Conservation (phyloP, 495 filamentous ascomycete genomes). For the Lepraria neglecta region DNA sequence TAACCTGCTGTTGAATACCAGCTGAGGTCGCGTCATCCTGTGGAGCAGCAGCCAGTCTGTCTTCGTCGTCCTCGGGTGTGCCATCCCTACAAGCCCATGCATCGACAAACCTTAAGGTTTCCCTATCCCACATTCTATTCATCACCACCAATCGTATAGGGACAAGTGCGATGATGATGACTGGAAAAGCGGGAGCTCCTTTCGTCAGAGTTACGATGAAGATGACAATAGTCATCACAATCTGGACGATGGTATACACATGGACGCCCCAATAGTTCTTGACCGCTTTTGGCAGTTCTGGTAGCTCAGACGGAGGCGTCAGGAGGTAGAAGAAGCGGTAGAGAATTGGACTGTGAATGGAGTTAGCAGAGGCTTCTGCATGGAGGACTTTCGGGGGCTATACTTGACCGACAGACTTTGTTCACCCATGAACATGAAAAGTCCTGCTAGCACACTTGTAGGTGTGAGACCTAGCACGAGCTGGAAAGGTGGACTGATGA, state of each 20-base stretch:
- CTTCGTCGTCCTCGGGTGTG: slow-evolving; percentile 56
- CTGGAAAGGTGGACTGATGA: slow-evolving; percentile 62
- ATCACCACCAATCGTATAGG: slow-evolving; percentile 56
- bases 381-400: neutral
- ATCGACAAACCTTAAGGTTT: slow-evolving; percentile 59
- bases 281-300: slow-evolving; percentile 46
- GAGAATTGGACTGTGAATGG: slow-evolving; percentile 47
- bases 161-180: slow-evolving; percentile 61
- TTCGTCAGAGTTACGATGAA: slow-evolving; percentile 61
- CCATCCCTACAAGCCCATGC: slow-evolving; percentile 66
- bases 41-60: slow-evolving; percentile 21
- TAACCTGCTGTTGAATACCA: neutral
- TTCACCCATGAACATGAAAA: slow-evolving; percentile 71
- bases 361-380: slow-evolving; percentile 18
- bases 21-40: neutral
- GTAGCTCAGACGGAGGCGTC: slow-evolving; percentile 59
- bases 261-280: slow-evolving; percentile 52
- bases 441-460: slow-evolving; percentile 60
- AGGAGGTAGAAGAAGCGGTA: slow-evolving; percentile 58
- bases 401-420: slow-evolving; percentile 63
- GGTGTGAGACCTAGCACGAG: slow-evolving; percentile 62
- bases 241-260: slow-evolving; percentile 56
- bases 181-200: slow-evolving; percentile 58
- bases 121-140: slow-evolving; percentile 57
- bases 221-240: slow-evolving; percentile 53